Percentiles rank a stretch among this genome's conserved stretches.
Conservation (phyloP, 2,329 filamentous ascomycete species). For the Diaporthe aspalathi region DNA sequence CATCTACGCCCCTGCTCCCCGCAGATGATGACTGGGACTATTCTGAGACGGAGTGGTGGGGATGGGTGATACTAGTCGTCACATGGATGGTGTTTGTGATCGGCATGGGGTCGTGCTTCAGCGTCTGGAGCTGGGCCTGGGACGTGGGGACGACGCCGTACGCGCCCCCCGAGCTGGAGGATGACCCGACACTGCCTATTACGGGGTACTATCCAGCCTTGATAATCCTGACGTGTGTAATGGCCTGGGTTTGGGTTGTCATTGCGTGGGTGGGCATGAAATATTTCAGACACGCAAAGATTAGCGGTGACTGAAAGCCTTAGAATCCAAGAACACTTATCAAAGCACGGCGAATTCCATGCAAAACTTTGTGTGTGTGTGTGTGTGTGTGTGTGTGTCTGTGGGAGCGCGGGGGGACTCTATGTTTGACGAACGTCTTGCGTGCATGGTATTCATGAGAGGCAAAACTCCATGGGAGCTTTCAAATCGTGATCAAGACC, state of each 20-base stretch:
- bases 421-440: too few relatives aligned
- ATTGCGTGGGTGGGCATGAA: slow-evolving; percentile 99
- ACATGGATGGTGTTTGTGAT: slow-evolving; percentile 98
- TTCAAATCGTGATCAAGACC: not conserved
- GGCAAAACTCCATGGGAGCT: too few relatives aligned
- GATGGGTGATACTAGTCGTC: slow-evolving; percentile 89
- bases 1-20: slow-evolving; percentile 59
- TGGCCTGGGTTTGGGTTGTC: slow-evolving; percentile 99
- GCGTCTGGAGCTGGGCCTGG: slow-evolving; percentile 99
- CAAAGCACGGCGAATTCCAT: not conserved
- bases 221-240: slow-evolving; percentile 91
- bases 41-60: slow-evolving; percentile 96
- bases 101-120: slow-evolving; percentile 95
- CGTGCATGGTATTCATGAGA: too few relatives aligned
- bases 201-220: slow-evolving; percentile 97
- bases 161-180: slow-evolving; percentile 92
- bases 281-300: slow-evolving; percentile 97
- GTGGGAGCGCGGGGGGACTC: too few relatives aligned
- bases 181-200: slow-evolving; percentile 94
- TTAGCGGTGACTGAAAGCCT: slow-evolving; percentile 68
- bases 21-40: slow-evolving; percentile 82
- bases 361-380: too few relatives aligned
- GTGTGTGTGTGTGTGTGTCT: too few relatives aligned
- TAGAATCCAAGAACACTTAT: not conserved
- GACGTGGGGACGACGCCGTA: slow-evolving; percentile 97